Evolutionary conservation across 2,329 filamentous ascomycete species (phyloP), one percentile per base, ranked within the genome.

Genomic region (Clonostachys solani): DNA sequence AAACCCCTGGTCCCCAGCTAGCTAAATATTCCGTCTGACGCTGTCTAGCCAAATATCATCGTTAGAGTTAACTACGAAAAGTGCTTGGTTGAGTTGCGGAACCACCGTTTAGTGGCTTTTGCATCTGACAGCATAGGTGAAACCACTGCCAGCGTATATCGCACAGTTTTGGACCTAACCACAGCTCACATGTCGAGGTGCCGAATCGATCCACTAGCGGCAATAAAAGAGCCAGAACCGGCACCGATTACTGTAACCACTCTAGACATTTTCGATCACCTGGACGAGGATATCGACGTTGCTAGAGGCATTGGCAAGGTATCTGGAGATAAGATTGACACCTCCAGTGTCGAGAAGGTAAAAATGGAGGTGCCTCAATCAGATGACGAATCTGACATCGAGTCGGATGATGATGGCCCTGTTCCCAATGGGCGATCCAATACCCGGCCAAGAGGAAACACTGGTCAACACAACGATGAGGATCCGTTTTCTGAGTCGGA

Each of bases 61-160:
- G 73, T 97, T 43, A 82, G 86, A 29, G 74, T 96, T 47, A 96
- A 96, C 61, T 86, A 89, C 58, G 86, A 92, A 47, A 95, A 92
- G 64, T 89, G 90, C 49, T 74, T 86, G 7, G 88, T 96, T 10
- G 84, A 88, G 44, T 74, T 96, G 52, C 88, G 92, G 48, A 96
- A 90, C 57, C 79, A 85, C 53, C 81, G 83, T 17, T 81, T 97
- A 4, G 81, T 86, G 45, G 75, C 83, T n/a, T 80, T 91, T 48
- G 89, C 84, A 2, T 77, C 83, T 45, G 81, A 87, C 46, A 75
- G 80, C 33, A 77, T 94, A 17, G 88, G 91, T 41, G 75, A 83
- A 38, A 83, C 80, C 2, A 95, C 92, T 2, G 84, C 86, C 1
- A 77, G 85, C 50, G 82, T 97, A 2, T 97, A 96, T 61, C 81